Percentiles rank a stretch among this genome's conserved stretches.
phyloP scores from a whole-genome alignment of 306 rosid species.

The Lathyrus sativus region DNA sequence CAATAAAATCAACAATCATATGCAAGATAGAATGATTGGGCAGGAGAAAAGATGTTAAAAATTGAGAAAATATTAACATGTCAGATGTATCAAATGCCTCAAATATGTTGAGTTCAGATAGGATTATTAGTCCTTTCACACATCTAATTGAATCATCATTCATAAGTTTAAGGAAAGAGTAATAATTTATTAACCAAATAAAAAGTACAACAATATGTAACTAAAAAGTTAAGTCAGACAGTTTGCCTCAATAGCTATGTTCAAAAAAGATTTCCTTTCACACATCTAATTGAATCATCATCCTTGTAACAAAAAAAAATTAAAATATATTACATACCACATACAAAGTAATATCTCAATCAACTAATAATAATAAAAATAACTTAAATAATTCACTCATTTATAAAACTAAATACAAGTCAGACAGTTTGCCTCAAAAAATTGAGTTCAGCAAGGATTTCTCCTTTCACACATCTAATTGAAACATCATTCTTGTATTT shows the following conservation, averaged over 20 bases:
- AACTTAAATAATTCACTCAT: neutral
- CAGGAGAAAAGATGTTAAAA: no score
- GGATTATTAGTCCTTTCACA: constrained; percentile 49
- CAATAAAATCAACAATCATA: no score
- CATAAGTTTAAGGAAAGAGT: constrained; percentile 5
- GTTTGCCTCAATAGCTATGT: constrained; percentile 38
- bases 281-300: constrained; percentile 81
- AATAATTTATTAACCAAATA: no score
- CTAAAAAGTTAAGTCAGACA: constrained; percentile 13
- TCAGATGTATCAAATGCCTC: constrained; percentile 51
- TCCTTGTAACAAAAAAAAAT: constrained; percentile 35
- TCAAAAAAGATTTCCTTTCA: constrained; percentile 59
- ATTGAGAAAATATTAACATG: neutral
- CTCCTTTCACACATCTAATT: constrained; percentile 71
- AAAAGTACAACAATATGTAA: no score
- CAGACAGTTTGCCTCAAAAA: constrained; percentile 24
- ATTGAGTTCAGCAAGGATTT: constrained; percentile 35
- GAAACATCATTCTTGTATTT: constrained; percentile 63
- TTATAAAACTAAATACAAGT: neutral
- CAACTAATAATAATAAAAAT: neutral
- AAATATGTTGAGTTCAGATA: constrained; percentile 51
- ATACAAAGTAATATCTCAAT: neutral
- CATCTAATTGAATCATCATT: constrained; percentile 79
- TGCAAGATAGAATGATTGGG: no score
- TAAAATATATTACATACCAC: neutral